Evolutionary conservation across 257 asterid genomes (phyloP).

Genomic region (Petunia axillaris): DNA sequence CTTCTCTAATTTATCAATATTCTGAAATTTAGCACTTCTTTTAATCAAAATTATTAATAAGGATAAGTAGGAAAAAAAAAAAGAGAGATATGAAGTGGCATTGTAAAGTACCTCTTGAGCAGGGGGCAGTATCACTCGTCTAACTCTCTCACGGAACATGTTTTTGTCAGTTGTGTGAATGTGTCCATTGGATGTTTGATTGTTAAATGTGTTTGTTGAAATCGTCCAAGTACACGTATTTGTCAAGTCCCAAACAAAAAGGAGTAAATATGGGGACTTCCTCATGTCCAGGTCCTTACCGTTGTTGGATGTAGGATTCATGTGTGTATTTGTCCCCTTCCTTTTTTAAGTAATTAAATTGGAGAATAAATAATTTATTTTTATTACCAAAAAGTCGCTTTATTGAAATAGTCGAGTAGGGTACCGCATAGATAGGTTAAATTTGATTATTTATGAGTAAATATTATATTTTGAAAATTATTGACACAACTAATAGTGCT

Average conservation of each 20-base stretch:
- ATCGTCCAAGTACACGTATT: not conserved
- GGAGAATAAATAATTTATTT: no score
- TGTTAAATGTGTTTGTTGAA: not conserved
- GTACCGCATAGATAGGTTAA: no score
- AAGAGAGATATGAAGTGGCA: not conserved
- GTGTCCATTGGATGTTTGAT: not conserved
- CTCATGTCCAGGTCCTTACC: not conserved
- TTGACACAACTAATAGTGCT: no score
- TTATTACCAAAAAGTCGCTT: no score
- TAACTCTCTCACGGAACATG: constrained; percentile 82
- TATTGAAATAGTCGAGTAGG: no score
- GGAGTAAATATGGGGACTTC: not conserved
- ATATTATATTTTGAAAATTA: no score
- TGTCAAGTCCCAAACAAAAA: not conserved
- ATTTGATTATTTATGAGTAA: no score
- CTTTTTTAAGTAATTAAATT: no score
- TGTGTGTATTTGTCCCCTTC: not conserved
- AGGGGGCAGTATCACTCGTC: constrained; percentile 66
- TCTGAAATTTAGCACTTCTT: constrained; percentile 48
- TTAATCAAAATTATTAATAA: not conserved
- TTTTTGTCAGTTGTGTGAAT: not conserved
- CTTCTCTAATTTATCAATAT: constrained; percentile 70
- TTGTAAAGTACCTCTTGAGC: constrained; percentile 59
- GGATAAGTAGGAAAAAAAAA: not conserved
- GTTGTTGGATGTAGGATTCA: not conserved